Evolutionary conservation across 306 rosid genomes (phyloP).

Genomic region (Heteromeles arbutifolia): DNA sequence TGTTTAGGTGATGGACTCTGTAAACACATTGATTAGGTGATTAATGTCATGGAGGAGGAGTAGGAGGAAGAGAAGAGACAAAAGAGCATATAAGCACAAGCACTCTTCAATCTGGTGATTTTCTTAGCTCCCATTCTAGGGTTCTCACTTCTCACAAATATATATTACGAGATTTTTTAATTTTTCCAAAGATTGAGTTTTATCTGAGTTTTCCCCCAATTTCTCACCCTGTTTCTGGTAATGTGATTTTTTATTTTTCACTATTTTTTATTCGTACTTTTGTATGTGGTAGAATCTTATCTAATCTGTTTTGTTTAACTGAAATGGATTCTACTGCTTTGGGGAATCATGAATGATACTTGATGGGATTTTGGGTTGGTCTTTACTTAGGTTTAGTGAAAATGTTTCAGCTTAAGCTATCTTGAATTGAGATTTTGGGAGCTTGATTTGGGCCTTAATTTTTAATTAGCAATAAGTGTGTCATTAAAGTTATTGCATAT

Average conservation of each 20-base stretch:
- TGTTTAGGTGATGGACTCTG: no score
- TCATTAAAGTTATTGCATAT: background rate
- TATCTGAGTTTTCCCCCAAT: background rate
- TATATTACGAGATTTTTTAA: background rate
- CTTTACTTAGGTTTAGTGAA: background rate
- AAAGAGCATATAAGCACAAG: no score
- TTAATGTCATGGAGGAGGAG: background rate
- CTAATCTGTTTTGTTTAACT: background rate
- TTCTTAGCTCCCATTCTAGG: background rate
- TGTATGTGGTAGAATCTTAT: background rate
- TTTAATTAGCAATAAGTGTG: no score
- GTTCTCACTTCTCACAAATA: no score
- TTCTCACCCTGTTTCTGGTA: background rate
- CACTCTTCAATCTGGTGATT: constrained; percentile 31
- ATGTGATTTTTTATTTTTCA: background rate
- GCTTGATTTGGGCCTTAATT: background rate
- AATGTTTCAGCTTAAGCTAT: background rate
- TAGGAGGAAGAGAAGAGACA: no score
- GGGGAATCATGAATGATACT: background rate
- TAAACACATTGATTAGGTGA: background rate
- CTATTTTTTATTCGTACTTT: no score
- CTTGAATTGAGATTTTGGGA: constrained; percentile 9
- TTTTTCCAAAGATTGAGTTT: background rate
- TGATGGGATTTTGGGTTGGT: constrained; percentile 7
- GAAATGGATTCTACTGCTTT: background rate